Evolutionary conservation across 176 grass and related monocot genomes (phyloP).

Genomic region (Poa pratensis): DNA sequence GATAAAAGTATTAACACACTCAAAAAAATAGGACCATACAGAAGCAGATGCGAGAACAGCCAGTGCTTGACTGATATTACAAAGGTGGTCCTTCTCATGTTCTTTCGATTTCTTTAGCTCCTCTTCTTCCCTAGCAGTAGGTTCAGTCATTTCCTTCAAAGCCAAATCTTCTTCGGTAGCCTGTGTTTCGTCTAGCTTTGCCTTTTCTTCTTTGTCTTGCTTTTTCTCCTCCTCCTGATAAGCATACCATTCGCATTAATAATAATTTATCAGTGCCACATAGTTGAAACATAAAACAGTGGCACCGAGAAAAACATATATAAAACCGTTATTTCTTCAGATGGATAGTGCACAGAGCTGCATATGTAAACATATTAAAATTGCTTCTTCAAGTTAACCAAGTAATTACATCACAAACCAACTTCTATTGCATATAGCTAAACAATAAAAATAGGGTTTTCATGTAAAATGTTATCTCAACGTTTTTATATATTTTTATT

Average conservation of each 20-base stretch:
- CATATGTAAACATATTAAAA: slow-evolving; percentile 26
- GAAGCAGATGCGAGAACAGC: slow-evolving; percentile 91
- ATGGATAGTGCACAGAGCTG: not conserved
- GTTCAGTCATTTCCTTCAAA: slow-evolving; percentile 82
- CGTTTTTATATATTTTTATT: not conserved
- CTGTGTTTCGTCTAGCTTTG: slow-evolving; percentile 53
- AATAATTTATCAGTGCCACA: not conserved
- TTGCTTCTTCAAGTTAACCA: slow-evolving; percentile 14
- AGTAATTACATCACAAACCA: slow-evolving; percentile 10
- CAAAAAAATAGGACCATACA: slow-evolving; percentile 56
- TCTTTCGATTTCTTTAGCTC: slow-evolving; percentile 68
- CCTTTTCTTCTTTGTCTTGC: slow-evolving; percentile 74
- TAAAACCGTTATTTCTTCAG: not conserved
- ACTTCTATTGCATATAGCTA: slow-evolving; percentile 3
- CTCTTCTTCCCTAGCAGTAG: slow-evolving; percentile 73
- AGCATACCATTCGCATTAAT: slow-evolving; percentile 32
- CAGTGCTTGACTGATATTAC: slow-evolving; percentile 78
- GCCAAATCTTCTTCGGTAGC: slow-evolving; percentile 66
- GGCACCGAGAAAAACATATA: slow-evolving; percentile 6
- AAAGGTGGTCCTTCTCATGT: slow-evolving; percentile 68
- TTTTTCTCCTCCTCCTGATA: slow-evolving; percentile 82
- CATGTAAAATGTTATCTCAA: not conserved
- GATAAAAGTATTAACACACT: slow-evolving; percentile 11
- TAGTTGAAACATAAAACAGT: slow-evolving; percentile 19
- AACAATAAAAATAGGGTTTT: not conserved